A percentile compares a stretch with the other conserved stretches of the same genome.
Conservation (phyloP, 208 protist genomes). For the Acanthamoeba culbertsoni region DNA sequence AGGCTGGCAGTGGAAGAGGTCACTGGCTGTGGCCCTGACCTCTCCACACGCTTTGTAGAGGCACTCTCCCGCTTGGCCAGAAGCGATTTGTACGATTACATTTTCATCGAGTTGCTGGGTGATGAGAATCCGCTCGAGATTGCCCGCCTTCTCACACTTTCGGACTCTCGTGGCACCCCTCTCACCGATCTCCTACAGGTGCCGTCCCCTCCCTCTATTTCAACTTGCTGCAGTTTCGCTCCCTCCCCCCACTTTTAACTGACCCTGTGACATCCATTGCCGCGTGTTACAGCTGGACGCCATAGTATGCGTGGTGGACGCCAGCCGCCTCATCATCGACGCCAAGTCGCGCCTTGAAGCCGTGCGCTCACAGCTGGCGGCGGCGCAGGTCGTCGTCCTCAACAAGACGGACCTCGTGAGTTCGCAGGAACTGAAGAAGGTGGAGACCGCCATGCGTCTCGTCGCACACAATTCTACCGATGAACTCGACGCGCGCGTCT, state of each 20-base stretch:
- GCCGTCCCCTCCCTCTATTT: neutral
- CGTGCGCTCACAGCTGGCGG: neutral
- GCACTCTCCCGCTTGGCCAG: neutral
- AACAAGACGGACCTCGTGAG: conserved; percentile 24
- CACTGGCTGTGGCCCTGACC: neutral
- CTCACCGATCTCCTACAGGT: neutral
- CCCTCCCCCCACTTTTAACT: neutral
- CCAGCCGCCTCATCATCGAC: neutral
- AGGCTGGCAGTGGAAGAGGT: neutral
- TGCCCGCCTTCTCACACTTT: neutral
- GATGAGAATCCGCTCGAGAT: conserved; percentile 31
- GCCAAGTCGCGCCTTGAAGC: conserved; percentile 1
- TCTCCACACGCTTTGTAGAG: neutral
- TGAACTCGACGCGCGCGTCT: neutral
- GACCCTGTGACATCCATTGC: neutral
- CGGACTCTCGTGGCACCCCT: neutral
- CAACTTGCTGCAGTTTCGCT: neutral
- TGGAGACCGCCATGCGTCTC: conserved; percentile 45
- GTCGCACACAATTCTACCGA: neutral
- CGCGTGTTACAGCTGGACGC: neutral
- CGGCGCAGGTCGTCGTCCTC: conserved; percentile 40
- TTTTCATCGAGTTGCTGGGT: conserved; percentile 24
- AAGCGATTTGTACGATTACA: neutral
- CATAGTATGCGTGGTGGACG: neutral
- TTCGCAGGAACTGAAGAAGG: neutral